Evolutionary conservation across 371 early-diverging fungal species (phyloP).

Genomic region (Circinella umbellata): DNA sequence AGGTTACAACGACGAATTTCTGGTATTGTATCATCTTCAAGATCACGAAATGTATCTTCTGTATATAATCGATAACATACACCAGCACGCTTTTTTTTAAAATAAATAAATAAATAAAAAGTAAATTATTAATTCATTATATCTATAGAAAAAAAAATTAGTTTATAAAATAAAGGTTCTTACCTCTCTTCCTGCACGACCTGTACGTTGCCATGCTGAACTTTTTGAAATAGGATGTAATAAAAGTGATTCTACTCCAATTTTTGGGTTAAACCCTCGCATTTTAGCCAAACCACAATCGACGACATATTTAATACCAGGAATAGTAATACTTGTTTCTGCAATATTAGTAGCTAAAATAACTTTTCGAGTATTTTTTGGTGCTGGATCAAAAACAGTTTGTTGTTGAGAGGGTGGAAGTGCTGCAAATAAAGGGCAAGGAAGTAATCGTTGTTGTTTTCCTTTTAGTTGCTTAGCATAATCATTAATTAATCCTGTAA

Average conservation of each 20-base stretch:
- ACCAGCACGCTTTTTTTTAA: constrained; percentile 36
- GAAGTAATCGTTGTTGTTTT: constrained; percentile 48
- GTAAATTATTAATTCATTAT: no score
- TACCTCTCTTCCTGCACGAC: constrained; percentile 96
- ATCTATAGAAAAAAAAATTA: background rate
- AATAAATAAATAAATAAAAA: no score
- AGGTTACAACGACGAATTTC: constrained; percentile 95
- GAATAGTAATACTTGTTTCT: constrained; percentile 98
- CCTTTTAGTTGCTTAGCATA: constrained; percentile 48
- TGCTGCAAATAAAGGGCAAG: constrained; percentile 90
- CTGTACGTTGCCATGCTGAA: constrained; percentile 95
- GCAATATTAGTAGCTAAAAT: constrained; percentile 98
- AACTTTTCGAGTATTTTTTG: constrained; percentile 86
- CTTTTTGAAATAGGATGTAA: constrained; percentile 92
- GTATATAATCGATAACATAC: constrained; percentile 94
- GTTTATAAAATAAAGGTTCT: constrained; percentile 7
- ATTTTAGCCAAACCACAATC: constrained; percentile 98
- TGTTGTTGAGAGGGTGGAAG: constrained; percentile 94
- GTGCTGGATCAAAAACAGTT: constrained; percentile 90
- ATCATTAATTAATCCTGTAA: constrained; percentile 81
- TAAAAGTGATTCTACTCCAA: constrained; percentile 89
- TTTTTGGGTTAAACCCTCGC: constrained; percentile 95
- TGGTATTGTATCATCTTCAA: constrained; percentile 88
- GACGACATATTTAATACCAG: constrained; percentile 97
- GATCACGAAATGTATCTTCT: constrained; percentile 76